Conservation (phyloP, 176 grass and related monocot species). For the Tillandsia leiboldiana region DNA sequence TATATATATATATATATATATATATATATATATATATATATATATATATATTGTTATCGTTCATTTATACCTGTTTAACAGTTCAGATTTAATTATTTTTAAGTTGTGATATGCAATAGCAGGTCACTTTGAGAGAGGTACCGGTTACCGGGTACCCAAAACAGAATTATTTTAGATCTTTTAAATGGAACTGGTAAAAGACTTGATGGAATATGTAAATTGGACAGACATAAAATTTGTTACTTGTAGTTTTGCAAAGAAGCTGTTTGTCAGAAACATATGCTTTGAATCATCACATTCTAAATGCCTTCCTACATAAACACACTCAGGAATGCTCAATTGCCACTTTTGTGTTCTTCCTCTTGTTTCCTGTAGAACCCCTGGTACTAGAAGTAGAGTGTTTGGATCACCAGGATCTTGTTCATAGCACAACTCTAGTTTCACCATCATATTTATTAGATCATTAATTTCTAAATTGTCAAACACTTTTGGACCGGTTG, state of each 20-base stretch:
- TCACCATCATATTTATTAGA: slow-evolving; percentile 66
- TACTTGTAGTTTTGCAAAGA: slow-evolving; percentile 90
- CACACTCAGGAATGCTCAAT: slow-evolving; percentile 31
- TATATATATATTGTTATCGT: no score
- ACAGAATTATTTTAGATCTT: no score
- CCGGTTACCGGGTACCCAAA: no score
- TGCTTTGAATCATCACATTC: slow-evolving; percentile 58
- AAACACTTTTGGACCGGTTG: slow-evolving; percentile 11
- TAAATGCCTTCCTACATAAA: slow-evolving; percentile 62
- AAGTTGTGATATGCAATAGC: no score
- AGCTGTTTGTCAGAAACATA: slow-evolving; percentile 57
- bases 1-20: no score
- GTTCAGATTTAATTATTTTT: no score
- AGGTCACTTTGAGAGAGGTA: no score
- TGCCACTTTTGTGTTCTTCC: slow-evolving; percentile 45
- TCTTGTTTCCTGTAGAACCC: slow-evolving; percentile 56
- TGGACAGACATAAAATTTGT: background rate
- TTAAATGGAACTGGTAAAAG: background rate
- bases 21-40: no score
- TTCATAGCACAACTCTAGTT: slow-evolving; percentile 80
- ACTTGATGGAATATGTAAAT: background rate
- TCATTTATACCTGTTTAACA: no score
- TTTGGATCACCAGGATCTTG: slow-evolving; percentile 65
- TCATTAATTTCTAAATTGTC: slow-evolving; percentile 48
- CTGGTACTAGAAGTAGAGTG: slow-evolving; percentile 58